Percentiles rank a stretch among this genome's conserved stretches.
Conservation (phyloP, 2,329 filamentous ascomycete genomes). For the Colletotrichum sp. region DNA sequence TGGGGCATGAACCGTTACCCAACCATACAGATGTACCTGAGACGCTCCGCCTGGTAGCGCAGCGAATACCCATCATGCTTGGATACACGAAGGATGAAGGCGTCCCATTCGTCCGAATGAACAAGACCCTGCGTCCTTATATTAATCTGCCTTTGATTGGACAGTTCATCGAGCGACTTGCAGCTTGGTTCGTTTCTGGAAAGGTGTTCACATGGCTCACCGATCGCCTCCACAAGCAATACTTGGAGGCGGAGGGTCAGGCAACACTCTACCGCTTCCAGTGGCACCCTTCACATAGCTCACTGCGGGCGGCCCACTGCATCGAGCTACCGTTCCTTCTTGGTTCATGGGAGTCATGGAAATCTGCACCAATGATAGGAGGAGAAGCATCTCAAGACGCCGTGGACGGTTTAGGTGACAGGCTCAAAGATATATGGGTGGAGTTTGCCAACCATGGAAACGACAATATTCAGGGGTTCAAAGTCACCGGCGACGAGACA, state of each 20-base stretch:
- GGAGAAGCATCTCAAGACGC: background rate
- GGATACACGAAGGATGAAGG: background rate
- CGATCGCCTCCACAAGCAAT: background rate
- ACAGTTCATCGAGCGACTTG: background rate
- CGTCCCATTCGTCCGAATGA: background rate
- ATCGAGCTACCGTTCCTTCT: conserved; percentile 23
- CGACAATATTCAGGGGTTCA: background rate
- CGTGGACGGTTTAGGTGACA: conserved; percentile 8
- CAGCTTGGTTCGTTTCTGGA: background rate
- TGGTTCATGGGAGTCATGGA: conserved; percentile 21
- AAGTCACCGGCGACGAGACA: background rate
- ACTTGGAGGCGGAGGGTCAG: background rate
- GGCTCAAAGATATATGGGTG: conserved; percentile 19
- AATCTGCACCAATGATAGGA: conserved; percentile 23
- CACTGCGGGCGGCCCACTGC: conserved; percentile 19
- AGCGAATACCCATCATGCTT: background rate
- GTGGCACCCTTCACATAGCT: conserved; percentile 2
- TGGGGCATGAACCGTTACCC: conserved; percentile 4
- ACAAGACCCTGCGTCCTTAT: background rate
- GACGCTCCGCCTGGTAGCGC: background rate
- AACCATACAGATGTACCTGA: background rate
- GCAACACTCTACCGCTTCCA: conserved; percentile 4
- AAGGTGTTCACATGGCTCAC: background rate
- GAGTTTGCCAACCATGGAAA: conserved; percentile 3
- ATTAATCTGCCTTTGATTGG: background rate